A percentile compares a stretch with the other conserved stretches of the same genome.
phyloP scores from a whole-genome alignment of 805 yeast genomes.

The Cyberlindnera amylophila region DNA sequence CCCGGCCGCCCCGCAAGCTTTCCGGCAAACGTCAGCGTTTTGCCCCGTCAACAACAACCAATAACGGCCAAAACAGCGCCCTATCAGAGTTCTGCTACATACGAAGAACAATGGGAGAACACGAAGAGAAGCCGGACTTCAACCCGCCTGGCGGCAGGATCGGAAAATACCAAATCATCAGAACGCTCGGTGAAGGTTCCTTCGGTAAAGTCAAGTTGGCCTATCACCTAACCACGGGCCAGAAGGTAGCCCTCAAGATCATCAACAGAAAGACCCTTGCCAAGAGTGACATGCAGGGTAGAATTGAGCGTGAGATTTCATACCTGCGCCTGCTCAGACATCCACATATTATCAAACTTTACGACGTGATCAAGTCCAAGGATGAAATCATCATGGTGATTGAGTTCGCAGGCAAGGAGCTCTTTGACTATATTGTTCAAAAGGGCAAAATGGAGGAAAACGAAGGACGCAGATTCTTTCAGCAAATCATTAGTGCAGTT shows the following conservation, averaged over 20 bases:
- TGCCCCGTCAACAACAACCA: slow-evolving; percentile 1
- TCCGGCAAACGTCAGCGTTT: too few species aligned
- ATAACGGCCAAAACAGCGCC: neutral
- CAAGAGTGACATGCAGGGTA: slow-evolving; percentile 94
- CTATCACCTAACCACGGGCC: slow-evolving; percentile 85
- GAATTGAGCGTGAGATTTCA: slow-evolving; percentile 91
- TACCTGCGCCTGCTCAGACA: slow-evolving; percentile 85
- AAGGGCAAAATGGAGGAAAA: slow-evolving; percentile 88
- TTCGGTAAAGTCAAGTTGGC: slow-evolving; percentile 95
- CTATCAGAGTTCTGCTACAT: too few species aligned
- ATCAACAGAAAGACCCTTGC: slow-evolving; percentile 90
- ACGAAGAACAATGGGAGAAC: slow-evolving; percentile 25
- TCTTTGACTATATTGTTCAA: slow-evolving; percentile 93
- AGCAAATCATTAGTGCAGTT: slow-evolving; percentile 93
- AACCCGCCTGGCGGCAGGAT: slow-evolving; percentile 46
- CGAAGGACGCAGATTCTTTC: slow-evolving; percentile 91
- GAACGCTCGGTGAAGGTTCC: slow-evolving; percentile 93
- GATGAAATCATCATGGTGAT: slow-evolving; percentile 97
- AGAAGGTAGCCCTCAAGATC: slow-evolving; percentile 87
- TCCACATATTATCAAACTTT: slow-evolving; percentile 92
- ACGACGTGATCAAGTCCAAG: slow-evolving; percentile 91
- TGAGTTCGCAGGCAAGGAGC: slow-evolving; percentile 94
- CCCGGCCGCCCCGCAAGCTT: neutral
- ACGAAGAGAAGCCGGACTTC: slow-evolving; percentile 25
- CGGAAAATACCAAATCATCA: slow-evolving; percentile 90